Percentiles rank a stretch among this genome's conserved stretches.
Evolutionary conservation across 2,329 filamentous ascomycete species (phyloP).

Genomic region (Aspergillus neoniger): DNA sequence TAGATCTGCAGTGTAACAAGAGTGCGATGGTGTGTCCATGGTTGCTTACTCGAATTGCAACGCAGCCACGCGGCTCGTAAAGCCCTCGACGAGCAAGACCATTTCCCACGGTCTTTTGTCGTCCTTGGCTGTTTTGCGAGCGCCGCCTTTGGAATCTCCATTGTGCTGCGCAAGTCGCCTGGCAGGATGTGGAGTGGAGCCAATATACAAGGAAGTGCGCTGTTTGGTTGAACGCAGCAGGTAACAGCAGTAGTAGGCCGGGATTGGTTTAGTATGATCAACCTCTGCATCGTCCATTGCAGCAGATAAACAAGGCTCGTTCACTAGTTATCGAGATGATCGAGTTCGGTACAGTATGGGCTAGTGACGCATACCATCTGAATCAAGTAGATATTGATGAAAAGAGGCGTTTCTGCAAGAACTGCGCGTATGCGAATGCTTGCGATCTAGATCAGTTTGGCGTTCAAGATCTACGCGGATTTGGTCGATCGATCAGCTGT

Average conservation of each 20-base stretch:
- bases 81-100: conserved; percentile 81
- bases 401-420: background rate
- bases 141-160: conserved; percentile 78
- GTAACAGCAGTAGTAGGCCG: conserved; percentile 91
- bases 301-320: background rate
- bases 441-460: background rate
- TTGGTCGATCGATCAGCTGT: background rate
- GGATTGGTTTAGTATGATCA: conserved; percentile 63
- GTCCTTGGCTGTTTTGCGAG: conserved; percentile 69
- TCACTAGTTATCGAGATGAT: background rate
- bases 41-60: conserved; percentile 83
- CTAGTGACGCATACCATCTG: background rate
- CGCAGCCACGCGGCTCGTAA: conserved; percentile 82
- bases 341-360: background rate
- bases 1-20: conserved; percentile 3
- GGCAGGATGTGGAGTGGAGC: conserved; percentile 85
- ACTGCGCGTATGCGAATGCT: background rate
- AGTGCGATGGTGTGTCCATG: background rate
- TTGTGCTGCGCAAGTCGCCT: conserved; percentile 90
- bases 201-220: conserved; percentile 74
- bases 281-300: conserved; percentile 23
- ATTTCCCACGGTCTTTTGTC: conserved; percentile 86
- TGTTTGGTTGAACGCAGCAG: conserved; percentile 80
- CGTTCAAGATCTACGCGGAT: background rate
- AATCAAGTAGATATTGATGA: background rate